phyloP scores from a whole-genome alignment of 1,139 yeast species.

The Candida frijolesensis region DNA sequence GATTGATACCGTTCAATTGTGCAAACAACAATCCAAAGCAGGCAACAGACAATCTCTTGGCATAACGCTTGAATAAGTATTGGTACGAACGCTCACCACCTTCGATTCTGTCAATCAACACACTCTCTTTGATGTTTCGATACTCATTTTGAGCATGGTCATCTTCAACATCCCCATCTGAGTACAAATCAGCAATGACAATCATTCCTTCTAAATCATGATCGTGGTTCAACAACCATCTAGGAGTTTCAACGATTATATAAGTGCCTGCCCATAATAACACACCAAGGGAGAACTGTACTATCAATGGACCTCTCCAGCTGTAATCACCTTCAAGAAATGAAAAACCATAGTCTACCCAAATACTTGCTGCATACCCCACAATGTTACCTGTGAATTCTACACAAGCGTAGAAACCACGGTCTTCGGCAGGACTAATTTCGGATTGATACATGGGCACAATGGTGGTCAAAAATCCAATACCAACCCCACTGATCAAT shows the following conservation, averaged over 20 bases:
- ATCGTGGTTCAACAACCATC: conserved; percentile 88
- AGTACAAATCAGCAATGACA: conserved; percentile 48
- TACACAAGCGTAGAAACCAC: conserved; percentile 88
- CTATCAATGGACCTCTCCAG: conserved; percentile 79
- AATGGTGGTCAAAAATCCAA: conserved; percentile 87
- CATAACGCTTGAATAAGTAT: conserved; percentile 65
- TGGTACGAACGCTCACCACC: conserved; percentile 68
- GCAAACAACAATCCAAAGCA: conserved; percentile 92
- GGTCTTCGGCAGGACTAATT: conserved; percentile 83
- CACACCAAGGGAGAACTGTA: conserved; percentile 77
- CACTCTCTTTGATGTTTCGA: conserved; percentile 46
- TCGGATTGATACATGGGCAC: conserved; percentile 96
- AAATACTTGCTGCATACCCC: conserved; percentile 84
- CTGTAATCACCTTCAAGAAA: conserved; percentile 54
- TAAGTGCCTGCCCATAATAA: conserved; percentile 72
- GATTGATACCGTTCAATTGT: conserved; percentile 90
- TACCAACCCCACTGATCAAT: conserved; percentile 81
- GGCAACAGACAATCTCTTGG: conserved; percentile 81
- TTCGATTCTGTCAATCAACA: conserved; percentile 67
- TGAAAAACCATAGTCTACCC: conserved; percentile 87
- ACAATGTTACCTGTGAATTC: conserved; percentile 91
- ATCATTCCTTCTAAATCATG: conserved; percentile 82
- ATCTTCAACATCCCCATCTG: conserved; percentile 57
- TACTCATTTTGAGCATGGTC: conserved; percentile 61
- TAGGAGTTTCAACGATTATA: conserved; percentile 82